Base-by-base conservation (phyloP, 2,329 filamentous ascomycete species). In the Penicillium sp. region DNA sequence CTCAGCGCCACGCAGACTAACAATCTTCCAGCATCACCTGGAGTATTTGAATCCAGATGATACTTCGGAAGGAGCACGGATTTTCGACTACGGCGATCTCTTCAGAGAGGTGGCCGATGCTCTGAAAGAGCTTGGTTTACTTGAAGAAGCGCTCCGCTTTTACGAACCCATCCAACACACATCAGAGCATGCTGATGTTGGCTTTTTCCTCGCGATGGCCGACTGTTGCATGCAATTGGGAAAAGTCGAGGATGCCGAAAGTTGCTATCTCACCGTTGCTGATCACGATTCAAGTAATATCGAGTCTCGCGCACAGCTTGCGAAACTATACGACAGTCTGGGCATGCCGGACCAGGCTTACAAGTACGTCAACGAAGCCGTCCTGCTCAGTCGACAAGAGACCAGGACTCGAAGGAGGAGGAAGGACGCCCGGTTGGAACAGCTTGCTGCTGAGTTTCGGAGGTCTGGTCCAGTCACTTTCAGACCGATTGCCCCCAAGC, bases 241-340 rank as follows among this genome's bases (percentile, higher is more conserved):
- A 5, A 76, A 85, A 46, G 76, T 81, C 18, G 75, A 81, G 29
- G 81, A 85, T 34, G 90, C 90, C 0, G 85, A 91, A 60, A 82
- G 86, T 54, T 86, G 82, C 62, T 93, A 90, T 59, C 78, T 88
- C 25, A 81, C 81, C 2, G 82, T 90, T 9, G 82, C 89, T 34
- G 81, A 88, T 44, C 78, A 82, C 50, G 86, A 94, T 53, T 74
- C 83, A 39, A 75, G 81, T 36, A 83, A 85, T 49, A 82, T 91
- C 41, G 84, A 90, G 52, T 87, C 88, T 35, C 84, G 88, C 35
- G 82, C 87, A 28, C 82, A 88, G 58, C 75, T 96, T 8, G 88
- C 88, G 9, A 90, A 86, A 59, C 81, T 96, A 66, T 95, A 94
- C 61, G 88, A 94, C 64, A 82, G 78, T 53, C 79, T 79, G 39